Base-by-base conservation (phyloP, 192 early-diverging fungal species). In the Backusella sp. region DNA sequence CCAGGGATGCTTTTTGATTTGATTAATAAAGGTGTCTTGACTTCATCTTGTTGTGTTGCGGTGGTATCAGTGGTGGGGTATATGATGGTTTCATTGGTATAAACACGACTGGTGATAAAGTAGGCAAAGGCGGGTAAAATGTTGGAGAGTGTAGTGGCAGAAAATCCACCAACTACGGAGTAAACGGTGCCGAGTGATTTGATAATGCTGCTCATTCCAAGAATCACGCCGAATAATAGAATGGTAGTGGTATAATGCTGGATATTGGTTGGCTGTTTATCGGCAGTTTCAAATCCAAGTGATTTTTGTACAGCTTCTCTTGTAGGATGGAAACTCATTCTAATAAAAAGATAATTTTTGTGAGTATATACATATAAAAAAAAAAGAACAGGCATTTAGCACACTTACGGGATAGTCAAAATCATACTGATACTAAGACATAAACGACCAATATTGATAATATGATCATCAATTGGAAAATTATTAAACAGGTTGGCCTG, bases 401-500 rank as follows among this genome's bases (percentile, higher is more conserved):
- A 14, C 32, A 75, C 74, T 77, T 77, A 77, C 76, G 86, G 86
- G 26, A 88, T 78, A 9, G 91, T 91, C 53, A 91, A 79, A 12
- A 88, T 83, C 82, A 92, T 82, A 34, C 83, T 87, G 44, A 91
- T 81, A 1, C 86, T 89, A 19, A 92, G 77, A 34, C 87, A 78
- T 21, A 83, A 81, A 5, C 91, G 88, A 0, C 90, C 90, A 42
- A 88, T 70, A 41, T 92, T 92, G 42, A 90, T 87, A 65, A 86
- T 49, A 4, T 44, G 77, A 72, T 92, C 91, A 44, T 88, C 87
- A 9, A 68, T 52, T 2, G 83, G 77, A 80, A 92, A 92, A 74
- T 91, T 91, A 73, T 88, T 87, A 70, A 92, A 90, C 73, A 92
- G 73, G 49, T 92, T 92, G 72, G 91, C 85, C 71, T 89, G 76